Base-by-base conservation (phyloP, 768 basidiomycete genomes). In the Leucogyrophana mollusca region DNA sequence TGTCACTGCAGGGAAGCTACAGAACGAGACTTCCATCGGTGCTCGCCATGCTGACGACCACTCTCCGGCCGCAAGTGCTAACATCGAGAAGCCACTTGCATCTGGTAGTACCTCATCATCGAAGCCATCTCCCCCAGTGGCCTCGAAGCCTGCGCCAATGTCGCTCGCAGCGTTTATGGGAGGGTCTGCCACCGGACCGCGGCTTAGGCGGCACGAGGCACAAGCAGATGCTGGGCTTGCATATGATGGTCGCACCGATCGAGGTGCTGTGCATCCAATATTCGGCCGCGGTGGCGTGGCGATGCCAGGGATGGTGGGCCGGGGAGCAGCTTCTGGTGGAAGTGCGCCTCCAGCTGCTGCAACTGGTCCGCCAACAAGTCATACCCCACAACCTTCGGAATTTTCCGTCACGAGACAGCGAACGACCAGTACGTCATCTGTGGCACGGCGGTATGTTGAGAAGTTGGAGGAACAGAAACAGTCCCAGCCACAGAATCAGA, bases 141-240 rank as follows among this genome's bases (percentile, higher is more conserved):
- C 37, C 51, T 59, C 20, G 54, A 73, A 66, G 42, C 50, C 73
- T 3, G 70, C 77, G 34, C 71, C 81, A 9, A 81, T 86, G 8
- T 92, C 90, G 2, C 74, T 91, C 21, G 89, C 90, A 0, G 77
- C 84, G 2, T 89, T 91, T 61, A 91, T 91, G 54, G 90, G 90
- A 30, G 88, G 90, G 6, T 78, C 73, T 21, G 88, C 83, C 11
- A 76, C 80, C 34, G 90, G 87, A 18, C 88, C 88, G 3, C 74
- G 84, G 30, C 73, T 92, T 34, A 90, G 78, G 52, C 79, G 73
- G 47, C 87, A 82, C 55, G 80, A 82, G 14, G 82, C 88, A 4
- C 90, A 91, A 59, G 72, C 72, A 54, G 80, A 91, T 65, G 74
- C 74, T 9, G 71, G 79, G 56, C 78, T 83, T 55, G 82, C 80